A percentile compares a stretch with the other conserved stretches of the same genome.
Conservation (phyloP, 495 filamentous ascomycete species). For the Daldinia concentrica region DNA sequence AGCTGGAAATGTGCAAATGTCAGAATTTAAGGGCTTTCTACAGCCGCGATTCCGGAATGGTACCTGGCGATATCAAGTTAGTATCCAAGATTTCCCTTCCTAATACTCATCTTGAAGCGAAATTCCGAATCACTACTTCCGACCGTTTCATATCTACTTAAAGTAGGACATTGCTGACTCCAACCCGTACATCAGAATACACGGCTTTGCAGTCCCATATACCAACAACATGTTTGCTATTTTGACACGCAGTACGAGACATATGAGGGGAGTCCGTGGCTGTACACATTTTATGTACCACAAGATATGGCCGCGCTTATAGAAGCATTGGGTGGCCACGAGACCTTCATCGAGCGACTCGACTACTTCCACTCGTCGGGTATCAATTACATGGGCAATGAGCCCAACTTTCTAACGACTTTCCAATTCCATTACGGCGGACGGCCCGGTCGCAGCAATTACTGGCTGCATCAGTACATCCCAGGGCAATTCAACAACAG, state of each 20-base stretch:
- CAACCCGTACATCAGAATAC: slow-evolving; percentile 57
- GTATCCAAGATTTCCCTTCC: background rate
- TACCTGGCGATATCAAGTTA: slow-evolving; percentile 65
- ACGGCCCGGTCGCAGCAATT: slow-evolving; percentile 68
- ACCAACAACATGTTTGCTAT: slow-evolving; percentile 58
- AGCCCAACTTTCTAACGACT: slow-evolving; percentile 75
- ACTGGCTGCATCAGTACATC: slow-evolving; percentile 71
- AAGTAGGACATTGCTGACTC: background rate
- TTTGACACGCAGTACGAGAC: slow-evolving; percentile 70
- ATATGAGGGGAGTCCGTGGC: slow-evolving; percentile 76
- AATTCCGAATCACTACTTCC: background rate
- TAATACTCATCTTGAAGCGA: background rate
- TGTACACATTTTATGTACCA: slow-evolving; percentile 76
- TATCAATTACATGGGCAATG: slow-evolving; percentile 76
- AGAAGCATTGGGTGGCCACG: slow-evolving; percentile 64
- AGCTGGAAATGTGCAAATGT: slow-evolving; percentile 37
- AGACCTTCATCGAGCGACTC: slow-evolving; percentile 67
- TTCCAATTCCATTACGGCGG: slow-evolving; percentile 80
- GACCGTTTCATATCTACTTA: background rate
- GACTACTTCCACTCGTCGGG: slow-evolving; percentile 70
- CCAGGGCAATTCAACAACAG: slow-evolving; percentile 71
- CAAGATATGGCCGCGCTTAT: slow-evolving; percentile 74
- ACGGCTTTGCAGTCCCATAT: slow-evolving; percentile 66
- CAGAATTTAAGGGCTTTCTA: slow-evolving; percentile 71
- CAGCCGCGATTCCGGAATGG: slow-evolving; percentile 71